Conservation (phyloP, 1,284 basidiomycete genomes). For the Malassezia sp. region DNA sequence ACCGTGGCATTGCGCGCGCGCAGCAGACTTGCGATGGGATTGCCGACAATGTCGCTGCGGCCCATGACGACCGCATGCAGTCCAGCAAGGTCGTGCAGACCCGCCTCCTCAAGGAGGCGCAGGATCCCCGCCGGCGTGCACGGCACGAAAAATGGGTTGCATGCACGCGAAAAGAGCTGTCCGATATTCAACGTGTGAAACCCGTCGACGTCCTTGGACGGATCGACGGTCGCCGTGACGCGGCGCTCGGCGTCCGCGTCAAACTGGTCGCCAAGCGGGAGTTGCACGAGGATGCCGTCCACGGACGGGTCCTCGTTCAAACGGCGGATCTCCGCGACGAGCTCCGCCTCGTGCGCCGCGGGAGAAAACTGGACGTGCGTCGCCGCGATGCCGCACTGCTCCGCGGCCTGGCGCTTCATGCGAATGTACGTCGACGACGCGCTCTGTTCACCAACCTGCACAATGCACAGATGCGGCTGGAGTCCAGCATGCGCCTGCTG, state of each 20-base stretch:
- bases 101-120: constrained; percentile 73
- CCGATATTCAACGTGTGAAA: constrained; percentile 99
- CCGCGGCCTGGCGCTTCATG: constrained; percentile 93
- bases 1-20: constrained; percentile 86
- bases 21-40: constrained; percentile 80
- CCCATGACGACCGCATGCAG: constrained; percentile 84
- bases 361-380: constrained; percentile 63
- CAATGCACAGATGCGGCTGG: constrained; percentile 75
- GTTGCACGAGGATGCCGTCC: constrained; percentile 87
- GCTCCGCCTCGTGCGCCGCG: constrained; percentile 61
- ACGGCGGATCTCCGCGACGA: constrained; percentile 65
- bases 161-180: constrained; percentile 78
- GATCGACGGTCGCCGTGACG: constrained; percentile 86
- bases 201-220: constrained; percentile 95
- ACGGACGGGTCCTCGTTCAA: constrained; percentile 74
- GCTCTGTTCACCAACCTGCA: constrained; percentile 82
- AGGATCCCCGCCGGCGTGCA: constrained; percentile 94
- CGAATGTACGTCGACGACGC: constrained; percentile 89
- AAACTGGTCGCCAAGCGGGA: constrained; percentile 83
- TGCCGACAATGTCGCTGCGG: constrained; percentile 94
- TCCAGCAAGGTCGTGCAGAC: constrained; percentile 51
- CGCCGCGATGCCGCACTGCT: constrained; percentile 83
- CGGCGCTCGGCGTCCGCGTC: constrained; percentile 70
- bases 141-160: constrained; percentile 78
- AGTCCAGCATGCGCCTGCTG: constrained; percentile 62